A percentile compares a stretch with the other conserved stretches of the same genome.
phyloP scores from a whole-genome alignment of 2,329 filamentous ascomycete genomes.

The Aspergillus pseudonomiae region DNA sequence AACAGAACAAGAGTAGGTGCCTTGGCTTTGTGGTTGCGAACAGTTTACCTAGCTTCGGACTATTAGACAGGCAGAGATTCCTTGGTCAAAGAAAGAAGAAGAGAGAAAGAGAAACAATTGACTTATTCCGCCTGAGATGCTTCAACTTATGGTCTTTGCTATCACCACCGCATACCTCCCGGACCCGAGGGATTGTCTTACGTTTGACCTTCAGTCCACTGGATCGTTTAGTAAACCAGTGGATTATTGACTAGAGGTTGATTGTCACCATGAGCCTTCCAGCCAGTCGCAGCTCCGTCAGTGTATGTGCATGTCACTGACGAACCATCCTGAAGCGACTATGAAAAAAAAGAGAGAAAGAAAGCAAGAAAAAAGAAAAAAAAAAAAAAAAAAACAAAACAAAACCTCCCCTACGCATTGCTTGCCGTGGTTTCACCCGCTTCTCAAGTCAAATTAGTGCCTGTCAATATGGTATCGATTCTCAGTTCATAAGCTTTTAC shows the following conservation, averaged over 20 bases:
- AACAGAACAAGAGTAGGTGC: slow-evolving; percentile 55
- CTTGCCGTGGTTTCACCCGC: background rate
- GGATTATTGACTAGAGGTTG: slow-evolving; percentile 26
- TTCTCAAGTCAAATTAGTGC: background rate
- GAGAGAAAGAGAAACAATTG: slow-evolving; percentile 39
- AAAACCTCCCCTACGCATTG: background rate
- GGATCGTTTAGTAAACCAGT: slow-evolving; percentile 33
- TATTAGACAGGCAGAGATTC: slow-evolving; percentile 67
- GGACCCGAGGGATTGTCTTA: slow-evolving; percentile 19
- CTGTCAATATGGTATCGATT: background rate
- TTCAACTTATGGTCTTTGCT: slow-evolving; percentile 29
- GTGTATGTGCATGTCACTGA: slow-evolving; percentile 20
- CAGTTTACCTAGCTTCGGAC: slow-evolving; percentile 68
- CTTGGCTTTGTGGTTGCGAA: slow-evolving; percentile 43
- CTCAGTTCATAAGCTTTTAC: background rate
- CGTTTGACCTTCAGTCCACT: slow-evolving; percentile 24
- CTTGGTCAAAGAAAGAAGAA: slow-evolving; percentile 37
- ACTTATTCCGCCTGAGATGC: slow-evolving; percentile 41
- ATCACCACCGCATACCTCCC: slow-evolving; percentile 26
- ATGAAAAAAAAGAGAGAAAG: background rate
- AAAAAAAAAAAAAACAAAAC: background rate
- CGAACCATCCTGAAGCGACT: background rate
- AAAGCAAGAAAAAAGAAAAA: background rate
- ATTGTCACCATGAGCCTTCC: slow-evolving; percentile 9
- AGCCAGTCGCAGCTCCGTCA: slow-evolving; percentile 10